A percentile compares a stretch with the other conserved stretches of the same genome.
Evolutionary conservation across 768 basidiomycete species (phyloP).

Genomic region (Amanita brunnescens): DNA sequence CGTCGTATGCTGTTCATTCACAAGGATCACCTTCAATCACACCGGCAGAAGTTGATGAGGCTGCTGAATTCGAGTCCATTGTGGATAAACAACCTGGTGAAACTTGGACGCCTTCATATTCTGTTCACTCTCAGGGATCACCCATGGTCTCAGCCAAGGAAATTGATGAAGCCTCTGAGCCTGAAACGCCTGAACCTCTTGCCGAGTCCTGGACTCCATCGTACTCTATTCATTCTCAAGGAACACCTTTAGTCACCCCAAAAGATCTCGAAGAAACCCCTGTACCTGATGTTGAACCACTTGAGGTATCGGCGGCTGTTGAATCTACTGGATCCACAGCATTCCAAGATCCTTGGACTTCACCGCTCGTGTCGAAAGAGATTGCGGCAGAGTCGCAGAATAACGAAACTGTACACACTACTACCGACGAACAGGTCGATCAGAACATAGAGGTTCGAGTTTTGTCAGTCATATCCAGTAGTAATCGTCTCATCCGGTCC

Average conservation of each 20-base stretch:
- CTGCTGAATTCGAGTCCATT: background rate
- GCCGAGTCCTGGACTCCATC: slow-evolving; percentile 16
- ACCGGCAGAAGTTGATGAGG: background rate
- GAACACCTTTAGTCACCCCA: slow-evolving; percentile 2
- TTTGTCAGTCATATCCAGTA: background rate
- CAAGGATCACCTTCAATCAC: slow-evolving; percentile 11
- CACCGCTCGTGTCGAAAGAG: background rate
- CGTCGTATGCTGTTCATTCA: slow-evolving; percentile 17
- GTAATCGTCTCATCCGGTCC: background rate
- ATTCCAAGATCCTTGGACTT: background rate
- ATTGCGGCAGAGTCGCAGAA: background rate
- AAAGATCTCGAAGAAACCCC: slow-evolving; percentile 5
- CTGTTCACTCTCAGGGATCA: slow-evolving; percentile 15
- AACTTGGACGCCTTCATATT: slow-evolving; percentile 17
- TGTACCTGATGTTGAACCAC: background rate
- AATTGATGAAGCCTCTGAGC: slow-evolving; percentile 7
- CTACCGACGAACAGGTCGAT: background rate
- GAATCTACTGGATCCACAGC: background rate
- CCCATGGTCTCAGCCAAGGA: slow-evolving; percentile 3
- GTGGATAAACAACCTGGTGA: slow-evolving; percentile 2
- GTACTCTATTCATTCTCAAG: slow-evolving; percentile 17
- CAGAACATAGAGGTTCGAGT: background rate
- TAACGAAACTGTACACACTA: background rate
- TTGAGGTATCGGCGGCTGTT: no score
- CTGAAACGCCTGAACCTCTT: background rate